These are phyloP conservation scores for Fusarium circinatum DNA, from an alignment of 2,329 filamentous ascomycete genomes.

Conservation along the genomic window DNA sequence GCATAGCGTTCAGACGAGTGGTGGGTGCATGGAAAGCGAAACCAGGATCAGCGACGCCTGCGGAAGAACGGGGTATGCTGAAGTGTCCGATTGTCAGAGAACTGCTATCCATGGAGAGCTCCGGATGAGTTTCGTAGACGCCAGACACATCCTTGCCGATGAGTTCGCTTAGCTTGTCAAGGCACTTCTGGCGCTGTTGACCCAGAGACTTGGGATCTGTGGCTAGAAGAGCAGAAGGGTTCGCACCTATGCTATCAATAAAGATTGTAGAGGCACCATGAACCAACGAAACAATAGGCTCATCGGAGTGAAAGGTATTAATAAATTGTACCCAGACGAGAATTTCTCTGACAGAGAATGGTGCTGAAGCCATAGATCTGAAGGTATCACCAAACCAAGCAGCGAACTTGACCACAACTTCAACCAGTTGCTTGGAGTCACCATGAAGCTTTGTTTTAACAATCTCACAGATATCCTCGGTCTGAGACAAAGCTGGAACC, in stretches of 20 bases:
- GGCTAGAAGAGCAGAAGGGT: constrained; percentile 87
- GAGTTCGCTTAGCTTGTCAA: constrained; percentile 76
- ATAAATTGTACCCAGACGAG: constrained; percentile 94
- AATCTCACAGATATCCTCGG: constrained; percentile 88
- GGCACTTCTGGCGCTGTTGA: constrained; percentile 76
- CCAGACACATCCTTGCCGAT: constrained; percentile 69
- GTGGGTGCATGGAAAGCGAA: constrained; percentile 87
- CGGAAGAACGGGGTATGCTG: constrained; percentile 64
- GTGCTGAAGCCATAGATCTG: constrained; percentile 76
- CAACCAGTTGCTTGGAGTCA: constrained; percentile 66
- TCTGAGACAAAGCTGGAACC: constrained; percentile 88
- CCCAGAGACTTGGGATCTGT: constrained; percentile 75
- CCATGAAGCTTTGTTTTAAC: constrained; percentile 77
- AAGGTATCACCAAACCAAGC: constrained; percentile 92
- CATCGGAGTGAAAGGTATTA: constrained; percentile 68
- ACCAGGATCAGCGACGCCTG: constrained; percentile 48
- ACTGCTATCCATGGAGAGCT: constrained; percentile 63
- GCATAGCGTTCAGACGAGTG: constrained; percentile 88
- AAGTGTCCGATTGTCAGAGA: constrained; percentile 79
- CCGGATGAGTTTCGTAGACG: constrained; percentile 72
- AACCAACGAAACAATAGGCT: constrained; percentile 63
- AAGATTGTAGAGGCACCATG: constrained; percentile 97
- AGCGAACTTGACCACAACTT: constrained; percentile 84
- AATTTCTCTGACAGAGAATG: constrained; percentile 91
- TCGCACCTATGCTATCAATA: constrained; percentile 93